phyloP scores from a whole-genome alignment of 768 basidiomycete species.

The Calocybe cyanea region DNA sequence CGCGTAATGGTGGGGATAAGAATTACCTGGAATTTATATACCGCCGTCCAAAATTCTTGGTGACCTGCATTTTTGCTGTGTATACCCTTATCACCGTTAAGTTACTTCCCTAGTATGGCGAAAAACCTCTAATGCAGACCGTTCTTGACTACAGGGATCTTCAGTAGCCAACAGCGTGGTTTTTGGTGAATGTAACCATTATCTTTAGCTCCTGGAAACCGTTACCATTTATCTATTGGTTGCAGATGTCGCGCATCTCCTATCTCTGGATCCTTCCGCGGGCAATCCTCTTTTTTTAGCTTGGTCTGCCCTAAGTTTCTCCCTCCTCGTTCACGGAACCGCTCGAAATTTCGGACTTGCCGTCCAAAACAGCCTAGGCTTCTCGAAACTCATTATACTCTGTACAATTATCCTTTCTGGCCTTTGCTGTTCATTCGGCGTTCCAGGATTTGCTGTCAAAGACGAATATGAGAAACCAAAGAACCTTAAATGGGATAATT shows the following conservation, averaged over 20 bases:
- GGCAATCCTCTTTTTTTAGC: slow-evolving; percentile 50
- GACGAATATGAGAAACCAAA: slow-evolving; percentile 49
- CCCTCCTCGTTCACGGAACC: slow-evolving; percentile 54
- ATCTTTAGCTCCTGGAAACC: background rate
- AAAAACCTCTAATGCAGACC: background rate
- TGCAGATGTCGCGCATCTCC: slow-evolving; percentile 56
- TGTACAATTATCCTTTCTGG: slow-evolving; percentile 50
- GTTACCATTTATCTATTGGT: background rate
- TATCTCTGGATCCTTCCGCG: slow-evolving; percentile 41
- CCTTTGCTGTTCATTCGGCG: slow-evolving; percentile 42
- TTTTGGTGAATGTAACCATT: slow-evolving; percentile 66
- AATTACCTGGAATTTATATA: slow-evolving; percentile 74
- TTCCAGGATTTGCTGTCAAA: slow-evolving; percentile 46
- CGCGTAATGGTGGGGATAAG: slow-evolving; percentile 72
- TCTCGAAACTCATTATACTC: slow-evolving; percentile 58
- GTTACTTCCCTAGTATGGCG: background rate
- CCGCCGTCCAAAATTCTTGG: slow-evolving; percentile 55
- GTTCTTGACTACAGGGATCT: slow-evolving; percentile 61
- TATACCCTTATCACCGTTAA: slow-evolving; percentile 59
- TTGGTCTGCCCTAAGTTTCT: slow-evolving; percentile 51
- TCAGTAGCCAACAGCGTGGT: slow-evolving; percentile 58
- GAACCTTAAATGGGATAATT: slow-evolving; percentile 53
- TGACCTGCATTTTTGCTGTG: slow-evolving; percentile 53
- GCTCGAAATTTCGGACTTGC: slow-evolving; percentile 52
- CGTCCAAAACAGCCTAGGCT: slow-evolving; percentile 60